Evolutionary conservation across 805 yeast genomes (phyloP), one percentile per base, ranked within the genome.

Genomic region (Clavispora fructus): DNA sequence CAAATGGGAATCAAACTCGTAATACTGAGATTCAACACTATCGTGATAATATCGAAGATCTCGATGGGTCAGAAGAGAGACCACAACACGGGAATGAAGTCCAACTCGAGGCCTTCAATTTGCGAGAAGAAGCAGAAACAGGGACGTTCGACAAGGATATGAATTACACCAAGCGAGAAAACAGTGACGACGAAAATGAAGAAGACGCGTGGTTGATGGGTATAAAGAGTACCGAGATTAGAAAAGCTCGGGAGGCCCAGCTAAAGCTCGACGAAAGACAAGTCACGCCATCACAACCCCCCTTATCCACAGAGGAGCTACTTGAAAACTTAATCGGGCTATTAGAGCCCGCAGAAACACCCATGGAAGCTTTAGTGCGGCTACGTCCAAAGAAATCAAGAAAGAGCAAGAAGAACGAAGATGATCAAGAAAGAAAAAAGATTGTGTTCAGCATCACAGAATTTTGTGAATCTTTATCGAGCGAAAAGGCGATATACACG

Each of bases 71-170:
- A 23, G 8, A 12, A 41, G 41, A 17, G 38, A 47, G 10, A 53
- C 53, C 26, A 60, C 52, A 35, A 42, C 26, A 69, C 82, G 19
- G 40, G 19, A 23, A 28, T 8, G 47, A 40, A 32, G 27, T 39
- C 6, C 43, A 44, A 31, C 17, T 86, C 2, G 91, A 85, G 48
- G 77, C 86, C 0, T 86, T 86, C 62, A 75, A 79, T 58, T 61
- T 86, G 39, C 62, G 73, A 23, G 68, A 77, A 16, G 92, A 86
- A 54, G 61, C 68, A 38, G 74, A 74, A 44, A 79, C 76, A 40
- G 92, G 90, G 2, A 60, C 61, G 3, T 81, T 82, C 56, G 89
- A 83, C 53, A 70, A 64, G 33, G 77, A 75, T 35, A 88, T 89
- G 1, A 82, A 80, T 53, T 84, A 68, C 53, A 64, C 80, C 16